Conservation (phyloP, 148 eudicot genomes). For the Polygonum maritimum region DNA sequence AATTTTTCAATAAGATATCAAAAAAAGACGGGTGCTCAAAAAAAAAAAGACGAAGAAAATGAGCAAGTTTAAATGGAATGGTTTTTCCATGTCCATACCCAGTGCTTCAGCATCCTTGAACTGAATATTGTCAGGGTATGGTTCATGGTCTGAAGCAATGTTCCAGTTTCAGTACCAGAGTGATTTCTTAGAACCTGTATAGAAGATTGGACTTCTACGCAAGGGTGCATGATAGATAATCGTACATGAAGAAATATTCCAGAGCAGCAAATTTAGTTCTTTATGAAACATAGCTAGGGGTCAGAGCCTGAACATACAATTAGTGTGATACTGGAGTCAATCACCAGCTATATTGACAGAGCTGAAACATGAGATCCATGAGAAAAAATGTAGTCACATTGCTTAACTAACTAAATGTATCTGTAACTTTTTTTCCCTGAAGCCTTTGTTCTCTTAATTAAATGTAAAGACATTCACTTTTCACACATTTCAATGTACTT, state of each 20-base stretch:
- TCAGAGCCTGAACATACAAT: neutral
- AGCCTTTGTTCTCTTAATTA: too few relatives aligned
- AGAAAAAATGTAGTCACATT: too few relatives aligned
- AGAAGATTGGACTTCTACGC: neutral
- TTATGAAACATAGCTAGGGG: neutral
- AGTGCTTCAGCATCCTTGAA: conserved; percentile 81
- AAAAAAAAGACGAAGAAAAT: neutral
- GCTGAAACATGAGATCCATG: too few relatives aligned
- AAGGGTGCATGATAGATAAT: neutral
- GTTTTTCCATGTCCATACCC: conserved; percentile 43
- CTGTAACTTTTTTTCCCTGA: too few relatives aligned
- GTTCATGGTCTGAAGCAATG: too few relatives aligned
- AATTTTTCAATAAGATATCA: conserved; percentile 1
- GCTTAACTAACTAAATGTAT: too few relatives aligned
- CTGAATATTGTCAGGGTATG: conserved; percentile 32
- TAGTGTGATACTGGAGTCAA: neutral
- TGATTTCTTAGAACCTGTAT: conserved; percentile 29
- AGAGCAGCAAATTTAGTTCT: neutral
- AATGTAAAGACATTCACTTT: too few relatives aligned
- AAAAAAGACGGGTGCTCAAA: too few relatives aligned
- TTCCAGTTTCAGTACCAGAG: too few relatives aligned
- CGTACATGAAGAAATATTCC: neutral
- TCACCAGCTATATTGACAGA: neutral
- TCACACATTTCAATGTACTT: too few relatives aligned
- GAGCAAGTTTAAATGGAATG: neutral